Evolutionary conservation across 139 green algal genomes (phyloP).

Genomic region (Nannochloris sp.): DNA sequence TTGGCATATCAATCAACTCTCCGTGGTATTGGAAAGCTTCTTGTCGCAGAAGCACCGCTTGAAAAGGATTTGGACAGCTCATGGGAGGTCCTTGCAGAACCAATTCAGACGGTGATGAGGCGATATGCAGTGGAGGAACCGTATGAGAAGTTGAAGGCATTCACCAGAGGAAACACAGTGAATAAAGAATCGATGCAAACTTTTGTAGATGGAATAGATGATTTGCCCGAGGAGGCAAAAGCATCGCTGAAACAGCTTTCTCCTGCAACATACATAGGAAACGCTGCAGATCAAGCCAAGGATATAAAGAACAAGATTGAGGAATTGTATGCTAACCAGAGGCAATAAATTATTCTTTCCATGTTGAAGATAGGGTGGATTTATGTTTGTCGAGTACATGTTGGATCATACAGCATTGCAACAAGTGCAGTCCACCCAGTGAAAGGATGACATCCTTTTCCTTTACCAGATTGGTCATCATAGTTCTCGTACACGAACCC

Average conservation of each 20-base stretch:
- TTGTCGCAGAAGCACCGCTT: slow-evolving; percentile 57
- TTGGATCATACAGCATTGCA: slow-evolving; percentile 28
- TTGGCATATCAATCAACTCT: slow-evolving; percentile 81
- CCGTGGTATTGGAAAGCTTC: slow-evolving; percentile 86
- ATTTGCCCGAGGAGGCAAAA: slow-evolving; percentile 54
- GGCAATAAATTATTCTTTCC: not conserved
- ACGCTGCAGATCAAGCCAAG: slow-evolving; percentile 69
- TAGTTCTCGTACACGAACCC: slow-evolving; percentile 91
- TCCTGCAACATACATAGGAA: slow-evolving; percentile 88
- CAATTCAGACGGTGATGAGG: slow-evolving; percentile 95
- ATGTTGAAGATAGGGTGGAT: not conserved
- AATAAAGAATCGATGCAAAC: slow-evolving; percentile 51
- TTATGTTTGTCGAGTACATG: slow-evolving; percentile 22
- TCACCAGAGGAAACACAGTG: slow-evolving; percentile 81
- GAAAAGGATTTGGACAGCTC: slow-evolving; percentile 65
- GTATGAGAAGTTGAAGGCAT: slow-evolving; percentile 98
- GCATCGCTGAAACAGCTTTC: slow-evolving; percentile 60
- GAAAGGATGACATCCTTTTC: slow-evolving; percentile 82
- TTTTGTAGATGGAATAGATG: slow-evolving; percentile 80
- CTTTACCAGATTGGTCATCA: slow-evolving; percentile 55
- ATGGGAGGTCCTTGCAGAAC: slow-evolving; percentile 95
- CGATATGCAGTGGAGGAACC: slow-evolving; percentile 85
- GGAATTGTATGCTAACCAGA: slow-evolving; percentile 1
- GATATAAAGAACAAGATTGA: slow-evolving; percentile 11
- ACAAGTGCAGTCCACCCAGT: slow-evolving; percentile 89